phyloP scores from a whole-genome alignment of 1,284 basidiomycete genomes.

The Megacollybia platyphylla region DNA sequence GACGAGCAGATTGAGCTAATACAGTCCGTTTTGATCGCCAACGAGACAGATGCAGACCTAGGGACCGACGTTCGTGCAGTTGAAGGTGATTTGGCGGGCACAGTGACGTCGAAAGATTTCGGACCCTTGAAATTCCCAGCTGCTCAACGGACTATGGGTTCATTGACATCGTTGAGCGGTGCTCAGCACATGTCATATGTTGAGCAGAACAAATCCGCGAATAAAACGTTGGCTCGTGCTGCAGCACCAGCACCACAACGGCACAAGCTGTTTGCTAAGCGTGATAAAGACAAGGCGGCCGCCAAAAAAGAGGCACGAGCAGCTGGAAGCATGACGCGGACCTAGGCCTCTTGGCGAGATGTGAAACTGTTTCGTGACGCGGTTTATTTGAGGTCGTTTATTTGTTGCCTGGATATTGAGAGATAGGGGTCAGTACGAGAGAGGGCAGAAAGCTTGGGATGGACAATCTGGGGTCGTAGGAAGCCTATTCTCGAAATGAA shows the following conservation, averaged over 20 bases:
- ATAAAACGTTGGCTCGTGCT: slow-evolving; percentile 58
- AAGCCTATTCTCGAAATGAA: too few species aligned
- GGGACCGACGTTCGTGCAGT: slow-evolving; percentile 71
- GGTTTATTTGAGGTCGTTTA: not conserved
- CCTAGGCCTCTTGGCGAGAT: not conserved
- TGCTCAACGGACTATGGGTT: slow-evolving; percentile 78
- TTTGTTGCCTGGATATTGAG: not conserved
- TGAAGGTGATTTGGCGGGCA: slow-evolving; percentile 72
- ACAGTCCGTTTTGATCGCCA: slow-evolving; percentile 83
- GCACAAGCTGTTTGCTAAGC: slow-evolving; percentile 75
- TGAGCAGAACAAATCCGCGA: slow-evolving; percentile 85
- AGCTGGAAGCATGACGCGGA: not conserved
- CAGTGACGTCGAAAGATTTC: slow-evolving; percentile 68
- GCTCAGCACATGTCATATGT: slow-evolving; percentile 85
- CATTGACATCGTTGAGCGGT: slow-evolving; percentile 76
- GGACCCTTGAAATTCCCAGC: slow-evolving; percentile 49
- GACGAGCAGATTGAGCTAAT: slow-evolving; percentile 94
- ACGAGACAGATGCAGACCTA: slow-evolving; percentile 84
- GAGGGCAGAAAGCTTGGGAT: not conserved
- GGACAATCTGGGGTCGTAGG: too few species aligned
- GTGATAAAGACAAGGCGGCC: slow-evolving; percentile 53
- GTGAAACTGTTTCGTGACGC: not conserved
- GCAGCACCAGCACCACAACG: slow-evolving; percentile 29
- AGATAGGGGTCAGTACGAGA: not conserved
- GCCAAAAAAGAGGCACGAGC: slow-evolving; percentile 19